Evolutionary conservation across 768 basidiomycete genomes (phyloP).

Genomic region (Nidula microcarpa): DNA sequence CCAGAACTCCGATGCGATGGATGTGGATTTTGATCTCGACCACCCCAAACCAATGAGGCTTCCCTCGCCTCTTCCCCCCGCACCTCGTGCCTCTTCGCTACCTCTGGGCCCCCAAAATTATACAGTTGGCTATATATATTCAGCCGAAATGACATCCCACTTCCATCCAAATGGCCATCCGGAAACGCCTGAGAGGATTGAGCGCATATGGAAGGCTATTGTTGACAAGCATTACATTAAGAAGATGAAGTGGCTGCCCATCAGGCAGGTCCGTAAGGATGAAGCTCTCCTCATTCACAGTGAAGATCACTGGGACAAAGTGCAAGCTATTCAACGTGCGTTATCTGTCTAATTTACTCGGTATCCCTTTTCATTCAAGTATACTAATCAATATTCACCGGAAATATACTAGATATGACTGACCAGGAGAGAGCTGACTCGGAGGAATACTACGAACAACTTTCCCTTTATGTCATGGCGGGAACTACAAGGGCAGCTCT

Average conservation of each 20-base stretch:
- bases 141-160: conserved; percentile 83
- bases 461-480: conserved; percentile 89
- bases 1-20: conserved; percentile 9
- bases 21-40: conserved; percentile 11
- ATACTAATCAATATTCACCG: conserved; percentile 1
- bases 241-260: conserved; percentile 76
- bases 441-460: conserved; percentile 79
- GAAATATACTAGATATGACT: conserved; percentile 55
- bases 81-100: conserved; percentile 40
- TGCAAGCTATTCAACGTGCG: conserved; percentile 80
- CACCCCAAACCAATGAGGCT: not conserved
- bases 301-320: conserved; percentile 89
- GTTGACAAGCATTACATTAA: conserved; percentile 52
- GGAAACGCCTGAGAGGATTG: conserved; percentile 85
- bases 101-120: conserved; percentile 33
- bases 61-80: conserved; percentile 1
- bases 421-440: conserved; percentile 74
- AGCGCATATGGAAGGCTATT: conserved; percentile 67
- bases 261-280: conserved; percentile 67
- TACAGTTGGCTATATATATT: conserved; percentile 84
- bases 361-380: not conserved
- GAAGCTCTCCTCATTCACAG: conserved; percentile 91
- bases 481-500: conserved; percentile 82
- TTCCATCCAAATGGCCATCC: conserved; percentile 53
- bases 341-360: conserved; percentile 7